Conservation (phyloP, 192 early-diverging fungal genomes). For the Coemansia sp. region DNA sequence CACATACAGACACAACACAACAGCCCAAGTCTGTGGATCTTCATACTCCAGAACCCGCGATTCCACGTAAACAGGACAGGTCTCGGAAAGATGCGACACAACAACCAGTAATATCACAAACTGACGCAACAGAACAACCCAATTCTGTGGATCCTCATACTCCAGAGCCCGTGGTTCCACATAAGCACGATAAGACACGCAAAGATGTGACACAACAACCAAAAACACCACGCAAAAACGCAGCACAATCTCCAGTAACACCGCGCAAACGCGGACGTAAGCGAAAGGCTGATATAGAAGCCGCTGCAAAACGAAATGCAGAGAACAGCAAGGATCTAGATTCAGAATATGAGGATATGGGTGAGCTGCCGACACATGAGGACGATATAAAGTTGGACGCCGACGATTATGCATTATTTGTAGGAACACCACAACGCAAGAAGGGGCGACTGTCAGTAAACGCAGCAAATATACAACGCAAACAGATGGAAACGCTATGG, state of each 20-base stretch:
- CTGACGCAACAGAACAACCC: background rate
- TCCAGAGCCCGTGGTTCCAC: background rate
- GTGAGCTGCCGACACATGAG: background rate
- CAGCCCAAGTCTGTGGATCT: background rate
- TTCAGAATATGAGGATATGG: background rate
- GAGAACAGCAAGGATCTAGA: background rate
- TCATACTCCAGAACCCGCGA: no score
- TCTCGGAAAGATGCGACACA: constrained; percentile 1
- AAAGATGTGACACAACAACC: background rate
- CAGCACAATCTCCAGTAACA: background rate
- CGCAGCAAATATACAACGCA: background rate
- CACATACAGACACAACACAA: background rate
- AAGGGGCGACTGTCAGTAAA: background rate
- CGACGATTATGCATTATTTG: background rate
- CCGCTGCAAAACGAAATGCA: background rate
- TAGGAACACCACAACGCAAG: background rate
- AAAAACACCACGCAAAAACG: constrained; percentile 1
- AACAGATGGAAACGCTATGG: constrained; percentile 6
- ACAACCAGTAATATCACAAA: background rate
- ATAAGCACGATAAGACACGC: constrained; percentile 6
- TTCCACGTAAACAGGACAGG: constrained; percentile 3
- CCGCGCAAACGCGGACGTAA: constrained; percentile 1
- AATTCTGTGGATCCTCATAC: background rate
- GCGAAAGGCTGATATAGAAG: background rate
- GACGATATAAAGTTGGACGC: background rate